Percentiles rank a stretch among this genome's conserved stretches.
Conservation (phyloP, 495 filamentous ascomycete genomes). For the Hypomontagnella submonticulosa region DNA sequence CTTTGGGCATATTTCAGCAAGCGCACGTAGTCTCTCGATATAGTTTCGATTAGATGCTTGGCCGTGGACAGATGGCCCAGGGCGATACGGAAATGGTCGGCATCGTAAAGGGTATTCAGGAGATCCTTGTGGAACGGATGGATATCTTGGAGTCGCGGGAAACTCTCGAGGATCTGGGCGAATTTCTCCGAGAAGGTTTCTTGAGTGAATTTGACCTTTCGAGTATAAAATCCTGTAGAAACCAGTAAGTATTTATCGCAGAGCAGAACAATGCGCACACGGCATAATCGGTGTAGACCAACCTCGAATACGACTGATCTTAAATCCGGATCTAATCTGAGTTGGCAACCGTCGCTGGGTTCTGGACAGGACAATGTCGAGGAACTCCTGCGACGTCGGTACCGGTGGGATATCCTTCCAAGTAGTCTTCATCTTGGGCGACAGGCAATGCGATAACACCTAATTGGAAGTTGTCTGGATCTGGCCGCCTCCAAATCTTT, state of each 20-base stretch:
- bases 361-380: slow-evolving; percentile 94
- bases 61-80: slow-evolving; percentile 95
- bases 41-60: slow-evolving; percentile 95
- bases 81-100: slow-evolving; percentile 97
- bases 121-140: slow-evolving; percentile 90
- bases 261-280: slow-evolving; percentile 1
- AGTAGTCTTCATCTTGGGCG: slow-evolving; percentile 60
- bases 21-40: slow-evolving; percentile 81
- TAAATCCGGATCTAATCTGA: slow-evolving; percentile 94
- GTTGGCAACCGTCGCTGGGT: slow-evolving; percentile 96
- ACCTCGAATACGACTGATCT: slow-evolving; percentile 89
- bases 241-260: slow-evolving; percentile 21
- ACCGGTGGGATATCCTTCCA: slow-evolving; percentile 85
- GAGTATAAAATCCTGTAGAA: slow-evolving; percentile 83
- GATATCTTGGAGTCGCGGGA: slow-evolving; percentile 93
- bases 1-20: slow-evolving; percentile 84
- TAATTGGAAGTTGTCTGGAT: slow-evolving; percentile 20
- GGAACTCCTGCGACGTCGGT: slow-evolving; percentile 92
- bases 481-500: slow-evolving; percentile 26
- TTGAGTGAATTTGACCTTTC: slow-evolving; percentile 99
- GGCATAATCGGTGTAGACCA: not conserved
- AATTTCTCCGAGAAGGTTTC: slow-evolving; percentile 97
- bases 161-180: slow-evolving; percentile 86
- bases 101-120: slow-evolving; percentile 83
- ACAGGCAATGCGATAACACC: slow-evolving; percentile 19